Evolutionary conservation across 2,329 filamentous ascomycete species (phyloP).

Genomic region (Gaeumannomyces tritici): DNA sequence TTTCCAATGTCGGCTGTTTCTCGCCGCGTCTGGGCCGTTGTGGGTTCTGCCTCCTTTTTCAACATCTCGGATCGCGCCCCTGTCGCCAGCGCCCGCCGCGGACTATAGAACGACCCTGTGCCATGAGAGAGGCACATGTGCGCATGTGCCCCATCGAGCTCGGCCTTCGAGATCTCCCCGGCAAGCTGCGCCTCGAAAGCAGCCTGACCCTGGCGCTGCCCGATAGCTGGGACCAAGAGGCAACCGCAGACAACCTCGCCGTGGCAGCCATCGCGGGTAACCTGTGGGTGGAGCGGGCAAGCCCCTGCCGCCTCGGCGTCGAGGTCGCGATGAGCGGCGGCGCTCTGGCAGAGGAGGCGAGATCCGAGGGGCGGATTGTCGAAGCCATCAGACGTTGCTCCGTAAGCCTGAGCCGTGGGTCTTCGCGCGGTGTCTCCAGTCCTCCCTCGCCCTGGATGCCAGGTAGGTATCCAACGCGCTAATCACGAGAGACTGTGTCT

Average conservation of each 20-base stretch:
- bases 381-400: slow-evolving; percentile 1
- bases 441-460: too few species aligned
- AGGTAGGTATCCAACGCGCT: not conserved
- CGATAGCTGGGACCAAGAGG: not conserved
- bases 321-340: slow-evolving; percentile 15
- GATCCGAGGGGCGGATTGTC: not conserved
- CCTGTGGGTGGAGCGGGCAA: slow-evolving; percentile 3
- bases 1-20: not conserved
- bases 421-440: not conserved
- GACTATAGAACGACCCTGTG: not conserved
- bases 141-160: not conserved
- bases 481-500: not conserved
- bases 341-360: not conserved
- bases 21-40: not conserved
- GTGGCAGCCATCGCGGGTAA: not conserved
- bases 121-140: slow-evolving; percentile 1
- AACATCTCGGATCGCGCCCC: not conserved
- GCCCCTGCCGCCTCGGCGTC: slow-evolving; percentile 12
- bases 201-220: not conserved
- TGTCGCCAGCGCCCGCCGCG: not conserved
- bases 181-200: not conserved
- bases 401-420: not conserved
- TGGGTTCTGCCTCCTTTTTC: not conserved
- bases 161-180: not conserved
- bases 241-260: not conserved